phyloP scores from a whole-genome alignment of 2,329 filamentous ascomycete genomes.

The Leptographium procerum region DNA sequence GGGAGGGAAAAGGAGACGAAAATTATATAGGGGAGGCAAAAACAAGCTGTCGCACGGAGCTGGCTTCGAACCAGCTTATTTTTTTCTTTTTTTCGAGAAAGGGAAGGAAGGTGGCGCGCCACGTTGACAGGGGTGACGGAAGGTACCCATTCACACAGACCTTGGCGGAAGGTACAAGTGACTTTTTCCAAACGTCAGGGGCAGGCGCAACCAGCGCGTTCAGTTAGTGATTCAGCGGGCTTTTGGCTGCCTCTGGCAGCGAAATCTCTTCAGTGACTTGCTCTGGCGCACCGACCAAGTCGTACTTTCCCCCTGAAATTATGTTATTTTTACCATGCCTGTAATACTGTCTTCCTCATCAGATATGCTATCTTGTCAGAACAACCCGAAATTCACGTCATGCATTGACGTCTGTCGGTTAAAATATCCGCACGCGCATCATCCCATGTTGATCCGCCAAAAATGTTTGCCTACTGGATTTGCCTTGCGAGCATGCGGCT shows the following conservation, averaged over 20 bases:
- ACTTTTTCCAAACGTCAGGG: not conserved
- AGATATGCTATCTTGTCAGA: not conserved
- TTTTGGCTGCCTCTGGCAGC: not conserved
- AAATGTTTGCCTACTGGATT: not conserved
- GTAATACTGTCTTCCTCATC: not conserved
- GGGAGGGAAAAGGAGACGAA: conserved; percentile 18
- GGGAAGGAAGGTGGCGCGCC: conserved; percentile 20
- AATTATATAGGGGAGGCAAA: conserved; percentile 22
- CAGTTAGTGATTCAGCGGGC: not conserved
- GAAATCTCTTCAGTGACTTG: not conserved
- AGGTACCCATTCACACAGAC: not conserved
- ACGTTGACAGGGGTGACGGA: conserved; percentile 8
- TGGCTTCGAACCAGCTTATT: conserved; percentile 2
- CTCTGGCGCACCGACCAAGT: conserved; percentile 3
- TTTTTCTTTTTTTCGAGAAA: conserved; percentile 14
- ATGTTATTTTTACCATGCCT: not conserved
- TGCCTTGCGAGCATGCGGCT: not conserved
- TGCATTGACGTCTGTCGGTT: not conserved
- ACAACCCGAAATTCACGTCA: not conserved
- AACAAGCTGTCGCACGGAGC: conserved; percentile 5
- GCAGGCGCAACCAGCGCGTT: not conserved
- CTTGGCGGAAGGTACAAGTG: conserved; percentile 1
- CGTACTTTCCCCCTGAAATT: conserved; percentile 5
- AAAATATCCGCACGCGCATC: not conserved
- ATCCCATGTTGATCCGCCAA: not conserved